A percentile compares a stretch with the other conserved stretches of the same genome.
Evolutionary conservation across 2,329 filamentous ascomycete genomes (phyloP).

Genomic region (Ophiostoma sp.): DNA sequence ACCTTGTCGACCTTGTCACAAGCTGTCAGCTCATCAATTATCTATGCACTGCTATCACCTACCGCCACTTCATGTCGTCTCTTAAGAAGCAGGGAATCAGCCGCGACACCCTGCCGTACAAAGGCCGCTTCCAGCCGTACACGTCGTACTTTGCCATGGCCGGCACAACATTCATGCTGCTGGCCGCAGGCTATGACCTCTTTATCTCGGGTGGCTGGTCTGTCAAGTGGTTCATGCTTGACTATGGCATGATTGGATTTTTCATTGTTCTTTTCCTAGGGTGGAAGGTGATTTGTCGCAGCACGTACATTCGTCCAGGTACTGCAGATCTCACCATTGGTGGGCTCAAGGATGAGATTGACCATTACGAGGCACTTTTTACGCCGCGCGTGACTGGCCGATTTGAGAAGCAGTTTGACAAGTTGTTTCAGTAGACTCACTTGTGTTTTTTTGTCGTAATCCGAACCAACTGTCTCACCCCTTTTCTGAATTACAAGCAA

Average conservation of each 20-base stretch:
- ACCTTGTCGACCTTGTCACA: slow-evolving; percentile 49
- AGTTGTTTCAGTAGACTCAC: slow-evolving; percentile 17
- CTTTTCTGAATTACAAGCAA: neutral
- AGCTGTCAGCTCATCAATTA: slow-evolving; percentile 57
- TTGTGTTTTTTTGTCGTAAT: neutral
- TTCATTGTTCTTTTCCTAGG: slow-evolving; percentile 17
- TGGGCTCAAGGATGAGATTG: slow-evolving; percentile 29
- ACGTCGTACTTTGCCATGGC: slow-evolving; percentile 28
- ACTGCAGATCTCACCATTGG: slow-evolving; percentile 28
- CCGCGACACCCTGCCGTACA: slow-evolving; percentile 51
- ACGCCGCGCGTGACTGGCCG: slow-evolving; percentile 14
- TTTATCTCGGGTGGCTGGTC: slow-evolving; percentile 23
- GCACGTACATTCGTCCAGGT: slow-evolving; percentile 23
- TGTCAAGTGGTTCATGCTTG: slow-evolving; percentile 25
- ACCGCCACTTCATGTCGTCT: slow-evolving; percentile 54
- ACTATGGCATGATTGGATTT: slow-evolving; percentile 26
- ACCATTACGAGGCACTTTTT: slow-evolving; percentile 38
- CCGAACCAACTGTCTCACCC: neutral
- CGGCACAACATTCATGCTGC: slow-evolving; percentile 24
- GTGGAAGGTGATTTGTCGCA: slow-evolving; percentile 23
- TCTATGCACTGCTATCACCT: slow-evolving; percentile 53
- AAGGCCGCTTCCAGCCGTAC: slow-evolving; percentile 38
- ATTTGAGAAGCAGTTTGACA: slow-evolving; percentile 19
- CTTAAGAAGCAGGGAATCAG: slow-evolving; percentile 50
- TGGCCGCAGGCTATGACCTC: slow-evolving; percentile 23